Conservation (phyloP, 352 stramenopile genomes). For the Phytopythium kandeliae region DNA sequence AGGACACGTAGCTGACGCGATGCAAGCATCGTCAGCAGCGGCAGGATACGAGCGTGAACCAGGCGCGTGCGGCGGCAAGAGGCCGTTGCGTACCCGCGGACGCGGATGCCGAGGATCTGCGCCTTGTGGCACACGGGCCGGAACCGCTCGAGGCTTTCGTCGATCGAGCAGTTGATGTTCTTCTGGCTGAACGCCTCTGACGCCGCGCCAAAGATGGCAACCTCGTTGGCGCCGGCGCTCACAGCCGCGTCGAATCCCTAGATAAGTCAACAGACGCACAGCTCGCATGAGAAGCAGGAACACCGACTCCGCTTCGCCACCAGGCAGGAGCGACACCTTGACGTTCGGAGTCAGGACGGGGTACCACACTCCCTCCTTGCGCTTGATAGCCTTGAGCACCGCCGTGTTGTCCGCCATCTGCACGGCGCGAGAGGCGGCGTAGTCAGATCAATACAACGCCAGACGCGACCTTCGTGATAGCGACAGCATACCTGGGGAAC, state of each 20-base stretch:
- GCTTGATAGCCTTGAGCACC: conserved; percentile 83
- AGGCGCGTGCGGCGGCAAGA: no score
- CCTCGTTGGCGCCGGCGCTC: conserved; percentile 83
- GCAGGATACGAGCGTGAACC: conserved; percentile 5
- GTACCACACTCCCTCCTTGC: conserved; percentile 79
- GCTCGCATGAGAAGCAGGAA: background rate
- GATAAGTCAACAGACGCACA: background rate
- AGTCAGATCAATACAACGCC: no score
- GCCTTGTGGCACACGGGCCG: conserved; percentile 84
- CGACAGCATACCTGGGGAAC: conserved; percentile 79
- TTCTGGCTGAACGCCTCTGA: conserved; percentile 94
- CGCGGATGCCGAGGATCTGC: conserved; percentile 65
- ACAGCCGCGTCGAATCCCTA: conserved; percentile 87
- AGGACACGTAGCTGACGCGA: conserved; percentile 89
- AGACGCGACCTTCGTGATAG: background rate
- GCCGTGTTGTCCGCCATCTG: conserved; percentile 92
- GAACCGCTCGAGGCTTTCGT: conserved; percentile 94
- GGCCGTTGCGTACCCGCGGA: conserved; percentile 85
- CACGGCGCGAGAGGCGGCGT: no score
- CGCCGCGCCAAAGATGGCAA: conserved; percentile 95
- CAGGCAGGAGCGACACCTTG: conserved; percentile 37
- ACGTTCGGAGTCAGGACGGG: conserved; percentile 93
- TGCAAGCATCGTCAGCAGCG: background rate
- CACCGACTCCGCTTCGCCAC: background rate
- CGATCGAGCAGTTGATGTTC: conserved; percentile 97